Evolutionary conservation across 2,329 filamentous ascomycete species (phyloP), one percentile per base, ranked within the genome.

Genomic region (Cladophialophora immunda): DNA sequence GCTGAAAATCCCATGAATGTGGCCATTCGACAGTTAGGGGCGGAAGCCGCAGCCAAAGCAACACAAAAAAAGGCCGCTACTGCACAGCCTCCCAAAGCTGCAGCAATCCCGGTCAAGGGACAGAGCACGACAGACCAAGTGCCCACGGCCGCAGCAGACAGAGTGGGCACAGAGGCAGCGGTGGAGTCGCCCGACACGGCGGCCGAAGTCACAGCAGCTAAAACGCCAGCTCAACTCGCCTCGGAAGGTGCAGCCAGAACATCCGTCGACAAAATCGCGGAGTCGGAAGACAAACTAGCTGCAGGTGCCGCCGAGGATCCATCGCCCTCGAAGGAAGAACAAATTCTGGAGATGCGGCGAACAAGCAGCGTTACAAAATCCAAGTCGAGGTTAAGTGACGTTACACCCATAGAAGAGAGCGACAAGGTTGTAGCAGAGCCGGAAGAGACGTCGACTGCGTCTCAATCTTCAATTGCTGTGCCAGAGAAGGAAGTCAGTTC

Each of bases 1-100:
- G 36, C 53, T 47, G 66, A 81, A 29, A 74, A 78, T 6, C 75
- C 75, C 2, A 74, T 80, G n/a, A 76, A 79, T 1, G 67, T 79
- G 9, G 78, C 81, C 1, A 70, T 83, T 60, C 76, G 81, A 57
- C 81, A 82, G 72, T 80, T 81, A 1, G 78, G 81, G 47, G 77
- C 78, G 41, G 76, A 76, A 65, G 75, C 75, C 9, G 75, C 76
- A 1, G 73, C 75, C 32, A 76, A 75, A 62, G 74, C 75, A n/a
- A 70, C 67, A 13, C 70, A 71, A 57, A 72, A 72, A 69, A 74
- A 72, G 61, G 60, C 64, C 36, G 56, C 59, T 34, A 38, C 64
- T 13, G 60, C 52, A 50, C 58, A 65, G 36, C 55, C 68, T 3
- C 47, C 60, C 4, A 70, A 68, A 60, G 61, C 62, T n/a, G 65